Evolutionary conservation across 1,139 yeast genomes (phyloP).

Genomic region (Kodamaea fungicola): DNA sequence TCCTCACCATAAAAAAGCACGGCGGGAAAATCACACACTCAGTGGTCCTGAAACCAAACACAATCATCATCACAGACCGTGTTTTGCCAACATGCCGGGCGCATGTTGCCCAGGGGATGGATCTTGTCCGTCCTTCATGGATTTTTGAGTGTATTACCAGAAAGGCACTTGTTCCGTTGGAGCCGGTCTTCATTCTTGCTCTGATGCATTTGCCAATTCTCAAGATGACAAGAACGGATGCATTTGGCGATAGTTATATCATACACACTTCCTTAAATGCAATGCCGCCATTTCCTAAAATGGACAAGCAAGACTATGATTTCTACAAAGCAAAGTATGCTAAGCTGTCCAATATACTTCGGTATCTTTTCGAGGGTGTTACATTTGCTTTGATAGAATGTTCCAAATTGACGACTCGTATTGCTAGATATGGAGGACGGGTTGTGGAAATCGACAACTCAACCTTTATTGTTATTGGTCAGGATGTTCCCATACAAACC

Average conservation of each 20-base stretch:
- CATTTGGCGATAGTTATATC: conserved; percentile 53
- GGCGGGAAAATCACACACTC: conserved; percentile 46
- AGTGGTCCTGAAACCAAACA: conserved; percentile 4
- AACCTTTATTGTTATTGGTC: conserved; percentile 24
- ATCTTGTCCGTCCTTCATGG: conserved; percentile 70
- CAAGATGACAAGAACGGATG: conserved; percentile 31
- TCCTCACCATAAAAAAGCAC: conserved; percentile 35
- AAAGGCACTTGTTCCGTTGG: conserved; percentile 47
- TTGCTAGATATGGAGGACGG: conserved; percentile 33
- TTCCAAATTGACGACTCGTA: conserved; percentile 13
- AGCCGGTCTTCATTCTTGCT: conserved; percentile 53
- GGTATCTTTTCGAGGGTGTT: conserved; percentile 20
- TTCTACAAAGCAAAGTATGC: conserved; percentile 7
- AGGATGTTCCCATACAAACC: conserved; percentile 6
- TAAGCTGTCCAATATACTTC: conserved; percentile 3
- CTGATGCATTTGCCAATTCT: conserved; percentile 13
- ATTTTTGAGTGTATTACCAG: conserved; percentile 58
- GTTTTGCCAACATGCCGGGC: conserved; percentile 22
- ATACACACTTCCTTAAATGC: conserved; percentile 15
- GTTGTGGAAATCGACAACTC: conserved; percentile 15
- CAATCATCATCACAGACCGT: conserved; percentile 17
- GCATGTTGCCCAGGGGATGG: conserved; percentile 46
- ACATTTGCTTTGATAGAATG: conserved; percentile 20
- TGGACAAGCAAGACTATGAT: conserved; percentile 10
- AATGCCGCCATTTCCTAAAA: conserved; percentile 3